Evolutionary conservation across 371 early-diverging fungal genomes (phyloP).

Genomic region (Apophysomyces trapeziformis): DNA sequence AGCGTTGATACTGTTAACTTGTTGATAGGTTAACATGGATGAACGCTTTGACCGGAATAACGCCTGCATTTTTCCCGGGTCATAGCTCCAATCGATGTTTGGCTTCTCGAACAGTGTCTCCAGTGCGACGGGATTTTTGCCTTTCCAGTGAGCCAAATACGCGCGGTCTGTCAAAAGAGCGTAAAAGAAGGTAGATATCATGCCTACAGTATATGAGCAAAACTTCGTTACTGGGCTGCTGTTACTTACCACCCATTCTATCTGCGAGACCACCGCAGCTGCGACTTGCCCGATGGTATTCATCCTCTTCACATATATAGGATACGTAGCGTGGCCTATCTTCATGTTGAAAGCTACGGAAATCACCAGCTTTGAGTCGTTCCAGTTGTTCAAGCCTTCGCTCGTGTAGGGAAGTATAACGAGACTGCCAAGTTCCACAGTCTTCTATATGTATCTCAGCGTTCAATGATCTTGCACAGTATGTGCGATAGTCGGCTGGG

Average conservation of each 20-base stretch:
- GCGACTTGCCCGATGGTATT: slow-evolving; percentile 37
- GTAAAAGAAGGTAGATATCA: slow-evolving; percentile 56
- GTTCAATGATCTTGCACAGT: slow-evolving; percentile 39
- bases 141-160: slow-evolving; percentile 45
- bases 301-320: slow-evolving; percentile 48
- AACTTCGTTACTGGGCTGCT: neutral
- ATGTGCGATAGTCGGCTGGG: slow-evolving; percentile 36
- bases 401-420: slow-evolving; percentile 40
- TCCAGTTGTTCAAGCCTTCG: slow-evolving; percentile 36
- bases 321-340: slow-evolving; percentile 41
- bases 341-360: slow-evolving; percentile 24
- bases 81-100: slow-evolving; percentile 47
- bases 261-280: slow-evolving; percentile 59
- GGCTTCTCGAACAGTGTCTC: slow-evolving; percentile 51
- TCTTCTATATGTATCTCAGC: slow-evolving; percentile 22
- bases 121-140: slow-evolving; percentile 41
- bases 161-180: slow-evolving; percentile 49
- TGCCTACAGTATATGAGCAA: slow-evolving; percentile 31
- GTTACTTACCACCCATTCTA: slow-evolving; percentile 48
- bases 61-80: slow-evolving; percentile 41
- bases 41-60: slow-evolving; percentile 26
- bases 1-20: slow-evolving; percentile 42
- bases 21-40: slow-evolving; percentile 32
- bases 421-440: slow-evolving; percentile 55
- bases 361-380: slow-evolving; percentile 36